phyloP scores from a whole-genome alignment of 495 filamentous ascomycete genomes.

The Cercophora scortea region DNA sequence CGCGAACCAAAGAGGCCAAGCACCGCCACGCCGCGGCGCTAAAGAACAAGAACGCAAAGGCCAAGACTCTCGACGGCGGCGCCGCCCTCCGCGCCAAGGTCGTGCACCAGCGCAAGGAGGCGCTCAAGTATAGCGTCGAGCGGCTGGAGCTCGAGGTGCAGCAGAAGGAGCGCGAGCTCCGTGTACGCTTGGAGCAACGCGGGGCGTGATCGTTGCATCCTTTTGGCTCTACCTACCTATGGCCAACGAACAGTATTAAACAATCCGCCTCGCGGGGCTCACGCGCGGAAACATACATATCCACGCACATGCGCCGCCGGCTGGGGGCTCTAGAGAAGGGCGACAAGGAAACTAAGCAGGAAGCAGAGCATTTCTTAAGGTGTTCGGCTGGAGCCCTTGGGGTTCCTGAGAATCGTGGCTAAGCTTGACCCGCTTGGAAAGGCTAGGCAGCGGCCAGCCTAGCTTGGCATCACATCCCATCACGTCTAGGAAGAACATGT shows the following conservation, averaged over 20 bases:
- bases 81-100: slow-evolving; percentile 30
- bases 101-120: slow-evolving; percentile 33
- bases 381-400: no score
- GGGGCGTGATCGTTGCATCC: slow-evolving; percentile 3
- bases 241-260: not conserved
- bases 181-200: slow-evolving; percentile 30
- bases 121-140: slow-evolving; percentile 42
- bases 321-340: no score
- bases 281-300: no score
- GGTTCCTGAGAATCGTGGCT: no score
- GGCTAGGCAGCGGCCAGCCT: no score
- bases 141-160: slow-evolving; percentile 41
- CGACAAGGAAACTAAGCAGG: no score
- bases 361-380: no score
- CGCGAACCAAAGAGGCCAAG: not conserved
- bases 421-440: no score
- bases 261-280: no score
- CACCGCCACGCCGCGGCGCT: not conserved
- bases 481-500: no score
- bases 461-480: no score
- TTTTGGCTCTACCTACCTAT: not conserved
- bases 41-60: not conserved
- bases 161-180: slow-evolving; percentile 44
- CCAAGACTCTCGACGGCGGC: slow-evolving; percentile 18
- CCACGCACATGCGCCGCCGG: no score